A percentile compares a stretch with the other conserved stretches of the same genome.
Evolutionary conservation across 495 filamentous ascomycete genomes (phyloP).

Genomic region (Friedmanniomyces simplex): DNA sequence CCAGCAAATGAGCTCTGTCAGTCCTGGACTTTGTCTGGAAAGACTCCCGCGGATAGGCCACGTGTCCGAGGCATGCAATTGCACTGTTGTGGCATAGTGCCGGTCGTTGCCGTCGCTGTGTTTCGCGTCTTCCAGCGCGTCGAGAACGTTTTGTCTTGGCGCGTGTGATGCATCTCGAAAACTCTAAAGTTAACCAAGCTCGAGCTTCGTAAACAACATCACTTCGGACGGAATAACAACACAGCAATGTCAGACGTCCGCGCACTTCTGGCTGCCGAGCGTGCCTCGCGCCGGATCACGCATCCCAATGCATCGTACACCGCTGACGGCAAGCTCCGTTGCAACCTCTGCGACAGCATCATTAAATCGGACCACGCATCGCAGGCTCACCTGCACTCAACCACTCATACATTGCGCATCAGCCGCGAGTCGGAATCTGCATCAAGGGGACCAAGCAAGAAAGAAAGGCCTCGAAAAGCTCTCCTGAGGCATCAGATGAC

Average conservation of each 20-base stretch:
- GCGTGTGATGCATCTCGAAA: too few relatives aligned
- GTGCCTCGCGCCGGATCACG: neutral
- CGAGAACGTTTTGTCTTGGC: too few relatives aligned
- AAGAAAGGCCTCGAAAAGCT: neutral
- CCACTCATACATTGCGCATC: neutral
- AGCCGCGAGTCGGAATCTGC: neutral
- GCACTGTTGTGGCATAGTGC: too few relatives aligned
- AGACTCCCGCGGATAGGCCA: too few relatives aligned
- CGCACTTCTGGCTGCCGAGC: neutral
- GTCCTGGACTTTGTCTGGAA: too few relatives aligned
- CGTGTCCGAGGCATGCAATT: too few relatives aligned
- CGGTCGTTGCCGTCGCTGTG: too few relatives aligned
- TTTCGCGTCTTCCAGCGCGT: too few relatives aligned
- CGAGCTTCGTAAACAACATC: too few relatives aligned
- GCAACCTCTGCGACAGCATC: neutral
- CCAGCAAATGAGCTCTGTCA: too few relatives aligned
- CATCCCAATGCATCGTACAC: neutral
- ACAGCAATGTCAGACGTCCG: neutral
- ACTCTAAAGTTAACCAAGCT: too few relatives aligned
- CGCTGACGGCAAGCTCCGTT: neutral
- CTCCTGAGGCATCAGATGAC: neutral
- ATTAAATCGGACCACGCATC: neutral
- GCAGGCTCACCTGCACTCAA: neutral
- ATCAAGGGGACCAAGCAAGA: neutral
- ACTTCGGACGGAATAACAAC: too few relatives aligned